Conservation (phyloP, 148 eudicot species). For the Camellia lanceoleosa region DNA sequence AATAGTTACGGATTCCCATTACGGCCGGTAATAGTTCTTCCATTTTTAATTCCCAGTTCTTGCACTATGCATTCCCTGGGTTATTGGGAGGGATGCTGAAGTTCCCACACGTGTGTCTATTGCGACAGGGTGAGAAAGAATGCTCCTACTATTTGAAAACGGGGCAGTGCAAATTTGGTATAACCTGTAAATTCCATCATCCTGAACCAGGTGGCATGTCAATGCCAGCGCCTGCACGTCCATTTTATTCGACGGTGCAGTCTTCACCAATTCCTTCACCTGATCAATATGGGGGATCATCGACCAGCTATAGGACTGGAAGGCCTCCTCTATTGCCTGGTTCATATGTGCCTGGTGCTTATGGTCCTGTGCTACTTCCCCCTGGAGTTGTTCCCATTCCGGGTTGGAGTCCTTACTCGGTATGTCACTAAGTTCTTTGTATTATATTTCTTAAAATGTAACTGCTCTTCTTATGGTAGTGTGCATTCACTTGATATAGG, state of each 20-base stretch:
- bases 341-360: constrained; percentile 73
- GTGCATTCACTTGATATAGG: constrained; percentile 43
- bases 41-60: neutral
- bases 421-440: constrained; percentile 26
- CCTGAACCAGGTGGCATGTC: constrained; percentile 71
- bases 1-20: constrained; percentile 84
- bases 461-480: neutral
- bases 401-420: constrained; percentile 83
- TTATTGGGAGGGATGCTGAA: neutral
- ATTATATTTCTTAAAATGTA: neutral
- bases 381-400: constrained; percentile 83
- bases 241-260: constrained; percentile 91
- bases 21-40: constrained; percentile 58
- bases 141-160: constrained; percentile 99
- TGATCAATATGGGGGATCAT: constrained; percentile 45
- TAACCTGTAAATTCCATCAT: constrained; percentile 95
- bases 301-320: constrained; percentile 51
- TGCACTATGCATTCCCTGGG: neutral
- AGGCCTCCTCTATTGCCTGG: constrained; percentile 79
- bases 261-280: constrained; percentile 63
- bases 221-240: constrained; percentile 67
- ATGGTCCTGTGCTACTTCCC: constrained; percentile 69
- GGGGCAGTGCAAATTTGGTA: constrained; percentile 97
- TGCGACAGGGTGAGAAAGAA: constrained; percentile 72
- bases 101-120: constrained; percentile 8